Percentiles rank a stretch among this genome's conserved stretches.
Evolutionary conservation across 179 eudicot genomes (phyloP).

Genomic region (Heliamphora pulchella): DNA sequence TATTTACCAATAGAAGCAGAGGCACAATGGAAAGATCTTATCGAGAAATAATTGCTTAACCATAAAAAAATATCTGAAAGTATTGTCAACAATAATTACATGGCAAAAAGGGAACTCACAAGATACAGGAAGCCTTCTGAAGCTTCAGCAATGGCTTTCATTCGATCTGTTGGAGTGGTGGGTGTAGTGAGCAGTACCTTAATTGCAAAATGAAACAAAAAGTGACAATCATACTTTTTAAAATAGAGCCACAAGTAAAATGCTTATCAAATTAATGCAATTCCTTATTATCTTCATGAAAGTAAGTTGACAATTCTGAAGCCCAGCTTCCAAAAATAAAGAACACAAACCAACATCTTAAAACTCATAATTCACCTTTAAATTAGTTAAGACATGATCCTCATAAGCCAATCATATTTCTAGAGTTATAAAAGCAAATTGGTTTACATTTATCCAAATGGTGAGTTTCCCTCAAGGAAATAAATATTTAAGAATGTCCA

Average conservation of each 20-base stretch:
- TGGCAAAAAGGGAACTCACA: conserved; percentile 37
- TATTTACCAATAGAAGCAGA: neutral
- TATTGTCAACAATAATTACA: conserved; percentile 8
- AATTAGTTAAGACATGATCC: neutral
- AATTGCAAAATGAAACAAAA: conserved; percentile 18
- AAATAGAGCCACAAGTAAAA: neutral
- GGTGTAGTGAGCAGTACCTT: conserved; percentile 95
- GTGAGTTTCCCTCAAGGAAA: neutral
- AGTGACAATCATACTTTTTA: neutral
- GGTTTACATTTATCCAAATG: neutral
- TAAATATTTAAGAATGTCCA: neutral
- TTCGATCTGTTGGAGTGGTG: conserved; percentile 76
- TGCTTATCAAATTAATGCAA: neutral
- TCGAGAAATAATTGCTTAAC: neutral
- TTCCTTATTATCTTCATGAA: conserved; percentile 2
- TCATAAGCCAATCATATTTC: neutral
- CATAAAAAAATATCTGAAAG: neutral
- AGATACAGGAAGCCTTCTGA: conserved; percentile 92
- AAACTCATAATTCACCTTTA: neutral
- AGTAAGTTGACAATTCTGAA: neutral
- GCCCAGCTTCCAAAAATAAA: neutral
- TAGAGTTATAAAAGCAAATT: neutral
- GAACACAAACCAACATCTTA: neutral
- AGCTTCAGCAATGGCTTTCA: conserved; percentile 86
- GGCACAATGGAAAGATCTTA: neutral